Conservation (phyloP, 495 filamentous ascomycete species). For the Penicillium silybi region DNA sequence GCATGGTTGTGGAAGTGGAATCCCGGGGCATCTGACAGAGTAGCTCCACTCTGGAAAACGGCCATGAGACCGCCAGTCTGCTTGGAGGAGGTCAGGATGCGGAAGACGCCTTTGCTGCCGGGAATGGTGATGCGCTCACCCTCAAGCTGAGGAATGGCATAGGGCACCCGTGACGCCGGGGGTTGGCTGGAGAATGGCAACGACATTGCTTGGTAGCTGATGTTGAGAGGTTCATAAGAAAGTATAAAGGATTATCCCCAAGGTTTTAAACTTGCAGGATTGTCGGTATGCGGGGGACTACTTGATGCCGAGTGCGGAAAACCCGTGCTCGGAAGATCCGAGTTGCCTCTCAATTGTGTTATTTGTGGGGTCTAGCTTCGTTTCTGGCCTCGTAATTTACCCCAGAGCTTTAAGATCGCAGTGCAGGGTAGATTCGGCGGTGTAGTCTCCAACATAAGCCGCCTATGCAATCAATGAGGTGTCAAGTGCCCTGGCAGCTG, state of each 20-base stretch:
- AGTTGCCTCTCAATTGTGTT: constrained; percentile 1
- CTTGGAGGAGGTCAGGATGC: constrained; percentile 43
- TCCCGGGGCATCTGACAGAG: constrained; percentile 37
- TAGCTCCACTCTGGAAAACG: constrained; percentile 43
- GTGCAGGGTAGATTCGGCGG: no score
- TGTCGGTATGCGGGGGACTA: constrained; percentile 17
- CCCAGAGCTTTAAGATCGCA: neutral
- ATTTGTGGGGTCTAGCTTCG: neutral
- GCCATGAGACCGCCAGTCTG: constrained; percentile 44
- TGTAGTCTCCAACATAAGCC: neutral
- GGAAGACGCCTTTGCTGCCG: constrained; percentile 40
- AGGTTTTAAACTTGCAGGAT: constrained; percentile 4
- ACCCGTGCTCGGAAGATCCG: constrained; percentile 20
- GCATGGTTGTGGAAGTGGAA: constrained; percentile 49
- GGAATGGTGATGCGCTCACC: constrained; percentile 46
- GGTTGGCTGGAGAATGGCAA: constrained; percentile 23
- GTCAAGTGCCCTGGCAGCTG: neutral
- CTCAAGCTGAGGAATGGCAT: constrained; percentile 39
- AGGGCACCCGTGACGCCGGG: constrained; percentile 27
- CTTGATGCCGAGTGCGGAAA: constrained; percentile 9
- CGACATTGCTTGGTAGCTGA: constrained; percentile 21
- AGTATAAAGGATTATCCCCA: neutral
- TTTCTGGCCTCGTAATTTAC: neutral
- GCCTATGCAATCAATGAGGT: neutral
- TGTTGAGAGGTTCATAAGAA: neutral